phyloP scores from a whole-genome alignment of 768 basidiomycete species.

The Xanthoconium purpureum region DNA sequence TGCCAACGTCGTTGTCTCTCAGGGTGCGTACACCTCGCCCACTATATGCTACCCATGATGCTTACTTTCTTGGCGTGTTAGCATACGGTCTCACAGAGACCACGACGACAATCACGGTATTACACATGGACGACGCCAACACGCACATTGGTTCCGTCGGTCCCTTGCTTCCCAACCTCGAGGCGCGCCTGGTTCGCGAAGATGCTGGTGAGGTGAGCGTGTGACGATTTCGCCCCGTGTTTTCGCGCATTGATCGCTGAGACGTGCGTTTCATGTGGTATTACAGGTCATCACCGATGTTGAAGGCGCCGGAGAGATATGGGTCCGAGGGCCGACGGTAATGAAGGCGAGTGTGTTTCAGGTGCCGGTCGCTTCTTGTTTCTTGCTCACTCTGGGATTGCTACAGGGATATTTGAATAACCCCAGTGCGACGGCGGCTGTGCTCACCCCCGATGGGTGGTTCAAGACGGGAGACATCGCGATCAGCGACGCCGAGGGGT shows the following conservation, averaged over 20 bases:
- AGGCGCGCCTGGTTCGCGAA: constrained; percentile 68
- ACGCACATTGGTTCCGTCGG: constrained; percentile 68
- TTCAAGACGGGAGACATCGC: constrained; percentile 89
- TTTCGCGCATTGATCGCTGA: neutral
- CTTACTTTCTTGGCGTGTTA: constrained; percentile 17
- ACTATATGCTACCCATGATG: too few relatives aligned
- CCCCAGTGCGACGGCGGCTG: constrained; percentile 58
- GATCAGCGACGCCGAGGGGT: constrained; percentile 62
- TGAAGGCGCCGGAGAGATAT: constrained; percentile 68
- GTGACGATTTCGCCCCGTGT: too few relatives aligned
- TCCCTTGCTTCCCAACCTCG: constrained; percentile 66
- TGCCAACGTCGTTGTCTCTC: constrained; percentile 40
- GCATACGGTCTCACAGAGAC: constrained; percentile 85
- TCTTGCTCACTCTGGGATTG: neutral
- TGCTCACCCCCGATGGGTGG: constrained; percentile 75
- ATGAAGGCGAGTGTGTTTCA: constrained; percentile 55
- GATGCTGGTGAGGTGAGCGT: constrained; percentile 46
- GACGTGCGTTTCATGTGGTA: neutral
- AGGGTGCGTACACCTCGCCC: constrained; percentile 40
- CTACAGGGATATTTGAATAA: constrained; percentile 74
- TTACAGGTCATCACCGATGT: constrained; percentile 27
- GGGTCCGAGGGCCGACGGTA: constrained; percentile 72
- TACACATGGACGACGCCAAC: constrained; percentile 41
- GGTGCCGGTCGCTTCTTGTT: too few relatives aligned
- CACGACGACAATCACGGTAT: constrained; percentile 63